Evolutionary conservation across 768 basidiomycete species (phyloP).

Genomic region (Mycena vulgaris): DNA sequence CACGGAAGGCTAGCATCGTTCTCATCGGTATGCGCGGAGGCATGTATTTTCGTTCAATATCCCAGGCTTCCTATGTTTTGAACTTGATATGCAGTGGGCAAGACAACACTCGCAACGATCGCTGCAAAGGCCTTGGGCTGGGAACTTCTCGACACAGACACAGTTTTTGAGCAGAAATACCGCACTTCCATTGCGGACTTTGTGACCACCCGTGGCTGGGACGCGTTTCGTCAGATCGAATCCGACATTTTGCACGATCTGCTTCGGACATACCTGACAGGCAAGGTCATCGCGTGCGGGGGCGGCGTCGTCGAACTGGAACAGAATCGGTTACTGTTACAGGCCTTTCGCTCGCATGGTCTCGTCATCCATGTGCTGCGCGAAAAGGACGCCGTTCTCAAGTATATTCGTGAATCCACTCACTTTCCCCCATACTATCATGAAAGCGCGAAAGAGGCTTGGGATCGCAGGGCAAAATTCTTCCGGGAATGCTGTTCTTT

Average conservation of each 20-base stretch:
- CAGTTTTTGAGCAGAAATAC: slow-evolving; percentile 66
- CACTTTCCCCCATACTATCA: slow-evolving; percentile 62
- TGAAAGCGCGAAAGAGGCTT: slow-evolving; percentile 77
- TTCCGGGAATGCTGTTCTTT: slow-evolving; percentile 75
- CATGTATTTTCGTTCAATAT: slow-evolving; percentile 22
- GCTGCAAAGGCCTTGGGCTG: slow-evolving; percentile 74
- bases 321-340: slow-evolving; percentile 71
- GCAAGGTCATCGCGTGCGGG: slow-evolving; percentile 80
- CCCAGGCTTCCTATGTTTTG: not conserved
- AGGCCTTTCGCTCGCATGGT: slow-evolving; percentile 64
- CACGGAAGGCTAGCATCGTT: slow-evolving; percentile 57
- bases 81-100: slow-evolving; percentile 62
- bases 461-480: slow-evolving; percentile 73
- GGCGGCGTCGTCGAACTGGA: slow-evolving; percentile 84
- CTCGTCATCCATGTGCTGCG: slow-evolving; percentile 84
- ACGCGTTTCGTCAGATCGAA: slow-evolving; percentile 81
- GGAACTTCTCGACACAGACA: slow-evolving; percentile 77
- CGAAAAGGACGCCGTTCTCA: slow-evolving; percentile 76
- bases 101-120: slow-evolving; percentile 79
- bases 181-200: slow-evolving; percentile 67
- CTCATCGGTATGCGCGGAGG: slow-evolving; percentile 87
- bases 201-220: slow-evolving; percentile 76
- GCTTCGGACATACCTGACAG: slow-evolving; percentile 63
- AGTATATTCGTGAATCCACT: slow-evolving; percentile 65
- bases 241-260: slow-evolving; percentile 69